phyloP scores from a whole-genome alignment of 2,329 filamentous ascomycete species.

The Botryosphaeria dothidea region DNA sequence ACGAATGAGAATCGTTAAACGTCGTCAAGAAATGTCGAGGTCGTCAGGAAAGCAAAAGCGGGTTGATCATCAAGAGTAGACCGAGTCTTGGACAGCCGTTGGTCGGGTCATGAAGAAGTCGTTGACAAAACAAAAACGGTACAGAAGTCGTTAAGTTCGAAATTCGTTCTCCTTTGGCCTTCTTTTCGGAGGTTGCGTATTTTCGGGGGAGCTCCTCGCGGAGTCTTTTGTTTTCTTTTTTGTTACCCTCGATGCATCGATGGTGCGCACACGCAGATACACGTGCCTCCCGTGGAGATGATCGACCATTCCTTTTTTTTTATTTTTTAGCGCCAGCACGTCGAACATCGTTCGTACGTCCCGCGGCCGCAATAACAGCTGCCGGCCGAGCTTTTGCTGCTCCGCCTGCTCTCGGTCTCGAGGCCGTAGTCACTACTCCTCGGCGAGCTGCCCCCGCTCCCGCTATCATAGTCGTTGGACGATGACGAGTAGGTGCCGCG shows the following conservation, averaged over 20 bases:
- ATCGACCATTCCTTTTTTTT: too few relatives aligned
- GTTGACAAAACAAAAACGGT: background rate
- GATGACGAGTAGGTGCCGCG: conserved; percentile 46
- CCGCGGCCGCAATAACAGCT: conserved; percentile 41
- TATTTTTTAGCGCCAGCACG: conserved; percentile 11
- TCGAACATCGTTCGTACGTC: conserved; percentile 3
- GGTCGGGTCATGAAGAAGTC: conserved; percentile 11
- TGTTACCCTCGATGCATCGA: background rate
- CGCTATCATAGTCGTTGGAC: conserved; percentile 50
- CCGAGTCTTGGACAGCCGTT: conserved; percentile 3
- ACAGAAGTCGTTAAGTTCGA: background rate
- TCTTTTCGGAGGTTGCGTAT: background rate
- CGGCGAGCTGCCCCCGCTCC: conserved; percentile 59
- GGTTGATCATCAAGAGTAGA: background rate
- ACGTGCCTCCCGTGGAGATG: background rate
- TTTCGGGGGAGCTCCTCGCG: background rate
- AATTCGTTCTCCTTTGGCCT: background rate
- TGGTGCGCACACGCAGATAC: background rate
- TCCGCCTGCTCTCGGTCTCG: conserved; percentile 33
- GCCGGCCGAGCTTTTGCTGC: conserved; percentile 34
- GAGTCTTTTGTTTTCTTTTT: background rate
- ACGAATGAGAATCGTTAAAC: conserved; percentile 7
- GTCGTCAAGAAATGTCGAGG: background rate
- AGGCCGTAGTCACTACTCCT: conserved; percentile 48
- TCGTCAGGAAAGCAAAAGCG: background rate